Percentiles rank a stretch among this genome's conserved stretches.
Conservation (phyloP, 768 basidiomycete species). For the Tulasnella sp. region DNA sequence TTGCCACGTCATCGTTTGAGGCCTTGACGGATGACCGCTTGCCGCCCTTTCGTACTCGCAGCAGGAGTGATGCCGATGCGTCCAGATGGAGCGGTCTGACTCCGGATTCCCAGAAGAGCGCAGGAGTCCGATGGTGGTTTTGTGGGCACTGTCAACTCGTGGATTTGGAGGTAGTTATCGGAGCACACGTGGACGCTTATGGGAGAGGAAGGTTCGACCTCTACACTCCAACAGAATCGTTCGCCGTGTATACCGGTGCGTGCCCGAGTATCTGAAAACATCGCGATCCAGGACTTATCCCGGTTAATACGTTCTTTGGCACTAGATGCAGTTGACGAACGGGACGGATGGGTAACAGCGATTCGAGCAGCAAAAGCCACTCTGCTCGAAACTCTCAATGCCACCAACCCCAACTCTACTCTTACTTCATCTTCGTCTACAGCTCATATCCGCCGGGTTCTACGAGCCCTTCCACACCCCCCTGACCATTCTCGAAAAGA, state of each 20-base stretch:
- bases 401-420: conserved; percentile 67
- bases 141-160: conserved; percentile 58
- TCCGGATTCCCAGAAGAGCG: too few relatives aligned
- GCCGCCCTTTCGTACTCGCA: conserved; percentile 29
- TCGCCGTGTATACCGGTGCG: conserved; percentile 59
- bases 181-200: conserved; percentile 32
- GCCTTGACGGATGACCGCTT: background rate
- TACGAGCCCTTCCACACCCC: conserved; percentile 61
- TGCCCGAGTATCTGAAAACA: background rate
- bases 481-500: conserved; percentile 33
- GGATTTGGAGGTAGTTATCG: conserved; percentile 62
- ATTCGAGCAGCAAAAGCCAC: conserved; percentile 60
- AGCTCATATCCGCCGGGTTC: conserved; percentile 55
- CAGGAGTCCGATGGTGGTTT: conserved; percentile 59
- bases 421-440: conserved; percentile 66
- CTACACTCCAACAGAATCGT: conserved; percentile 52
- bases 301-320: too few relatives aligned
- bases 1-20: background rate
- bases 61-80: conserved; percentile 51
- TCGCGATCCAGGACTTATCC: background rate
- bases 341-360: conserved; percentile 52
- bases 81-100: conserved; percentile 23
- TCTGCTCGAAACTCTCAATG: conserved; percentile 54
- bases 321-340: conserved; percentile 41
- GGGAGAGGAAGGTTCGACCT: conserved; percentile 56